phyloP scores from a whole-genome alignment of 1,139 yeast species.

The Debaryomyces singareniensis region DNA sequence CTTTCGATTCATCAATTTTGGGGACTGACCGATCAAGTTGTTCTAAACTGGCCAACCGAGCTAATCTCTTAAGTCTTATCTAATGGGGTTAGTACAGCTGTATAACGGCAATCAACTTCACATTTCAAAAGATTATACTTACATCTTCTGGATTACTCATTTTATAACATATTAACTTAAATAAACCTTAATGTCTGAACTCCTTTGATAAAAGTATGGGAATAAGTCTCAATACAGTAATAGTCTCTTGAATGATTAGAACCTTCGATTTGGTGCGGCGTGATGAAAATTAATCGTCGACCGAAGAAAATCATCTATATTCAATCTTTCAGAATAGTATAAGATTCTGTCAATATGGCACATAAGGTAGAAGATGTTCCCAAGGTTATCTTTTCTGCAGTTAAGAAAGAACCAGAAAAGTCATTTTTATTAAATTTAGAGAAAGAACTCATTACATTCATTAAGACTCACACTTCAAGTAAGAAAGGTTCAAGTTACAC shows the following conservation, averaged over 20 bases:
- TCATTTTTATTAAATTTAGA: slow-evolving; percentile 51
- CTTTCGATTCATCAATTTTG: too few species aligned
- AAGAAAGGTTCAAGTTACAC: slow-evolving; percentile 8
- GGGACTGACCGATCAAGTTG: too few species aligned
- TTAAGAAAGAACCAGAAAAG: slow-evolving; percentile 44
- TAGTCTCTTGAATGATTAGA: background rate
- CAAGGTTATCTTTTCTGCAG: slow-evolving; percentile 23
- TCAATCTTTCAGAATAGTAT: background rate
- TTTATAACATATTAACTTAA: background rate
- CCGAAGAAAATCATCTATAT: slow-evolving; percentile 1
- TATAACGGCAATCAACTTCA: background rate
- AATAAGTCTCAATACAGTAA: background rate
- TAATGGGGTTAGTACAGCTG: background rate
- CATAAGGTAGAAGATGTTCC: slow-evolving; percentile 10
- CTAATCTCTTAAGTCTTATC: slow-evolving; percentile 47
- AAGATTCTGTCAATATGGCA: background rate
- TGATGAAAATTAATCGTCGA: slow-evolving; percentile 3
- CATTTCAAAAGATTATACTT: background rate
- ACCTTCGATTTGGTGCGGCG: background rate
- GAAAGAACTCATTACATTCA: slow-evolving; percentile 34
- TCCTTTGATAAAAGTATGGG: too few species aligned
- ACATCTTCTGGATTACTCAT: slow-evolving; percentile 4
- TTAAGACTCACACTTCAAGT: slow-evolving; percentile 12
- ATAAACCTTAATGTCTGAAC: too few species aligned
- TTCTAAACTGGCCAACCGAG: slow-evolving; percentile 44